Evolutionary conservation across 345 rosid genomes (phyloP), one percentile per base, ranked within the genome.

Genomic region (Citrus medica): DNA sequence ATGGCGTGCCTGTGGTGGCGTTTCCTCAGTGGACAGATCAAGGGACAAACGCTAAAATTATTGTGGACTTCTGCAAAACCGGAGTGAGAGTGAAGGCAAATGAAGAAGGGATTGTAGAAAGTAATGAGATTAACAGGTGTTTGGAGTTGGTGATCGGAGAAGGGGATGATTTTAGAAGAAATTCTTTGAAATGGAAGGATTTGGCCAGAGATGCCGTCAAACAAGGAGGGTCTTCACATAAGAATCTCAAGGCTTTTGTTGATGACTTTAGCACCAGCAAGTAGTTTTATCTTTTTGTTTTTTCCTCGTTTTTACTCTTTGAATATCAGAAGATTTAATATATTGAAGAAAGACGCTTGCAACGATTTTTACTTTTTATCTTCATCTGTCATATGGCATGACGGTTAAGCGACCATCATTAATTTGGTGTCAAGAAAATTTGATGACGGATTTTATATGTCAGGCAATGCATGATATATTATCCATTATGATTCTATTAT

Each of bases 11-110:
- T 0, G 81, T 86, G 33, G 94, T 91, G 77, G 96, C 94, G 10
- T 88, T 90, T 64, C 94, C 96, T 0, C 98, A 89, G 33, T 84
- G 88, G 85, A 46, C 76, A 0, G 95, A 91, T 79, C 95, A 91
- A 75, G 76, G 65, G 72, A 90, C 94, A 9, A 91, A 89, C 16
- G 86, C 93, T 0, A 92, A 86, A 82, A 79, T 92, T 27, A 37
- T 93, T 4, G 85, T 85, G 73, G 91, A 89, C 3, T 80, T 77
- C 71, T 93, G 96, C 92, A 56, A 61, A 82, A 87, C 79, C 0
- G 94, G 95, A 58, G 86, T 87, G 68, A 88, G 92, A 67, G 91
- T 88, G 59, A 69, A 24, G 40, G 62, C 27, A 2, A 85, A 89
- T 53, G 84, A 77, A 10, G 85, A 85, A 64, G 93, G 89, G 38